Conservation (phyloP, 2,329 filamentous ascomycete genomes). For the Colletotrichum tropicale region DNA sequence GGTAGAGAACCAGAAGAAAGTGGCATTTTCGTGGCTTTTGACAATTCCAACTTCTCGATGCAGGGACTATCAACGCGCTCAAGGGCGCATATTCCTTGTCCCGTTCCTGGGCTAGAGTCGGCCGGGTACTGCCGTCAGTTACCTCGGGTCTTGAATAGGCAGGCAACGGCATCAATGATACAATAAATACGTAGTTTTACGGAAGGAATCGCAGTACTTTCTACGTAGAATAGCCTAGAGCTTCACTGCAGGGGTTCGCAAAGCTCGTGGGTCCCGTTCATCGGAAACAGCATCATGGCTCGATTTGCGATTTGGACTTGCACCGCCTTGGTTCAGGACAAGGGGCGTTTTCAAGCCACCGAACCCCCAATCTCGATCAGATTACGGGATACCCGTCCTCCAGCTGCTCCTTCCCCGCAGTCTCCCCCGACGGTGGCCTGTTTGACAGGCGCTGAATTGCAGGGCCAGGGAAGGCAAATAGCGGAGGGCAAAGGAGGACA, state of each 20-base stretch:
- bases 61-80: neutral
- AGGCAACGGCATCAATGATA: neutral
- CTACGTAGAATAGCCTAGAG: neutral
- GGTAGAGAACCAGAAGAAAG: neutral
- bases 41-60: neutral
- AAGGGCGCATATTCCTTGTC: neutral
- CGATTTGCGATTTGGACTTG: neutral
- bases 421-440: neutral
- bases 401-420: neutral
- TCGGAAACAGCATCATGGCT: neutral
- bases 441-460: neutral
- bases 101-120: neutral
- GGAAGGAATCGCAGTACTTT: neutral
- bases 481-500: neutral
- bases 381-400: neutral
- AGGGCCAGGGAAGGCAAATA: neutral
- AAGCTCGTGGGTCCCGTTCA: neutral
- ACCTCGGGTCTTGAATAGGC: neutral
- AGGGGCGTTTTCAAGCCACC: neutral
- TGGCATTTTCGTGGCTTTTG: neutral
- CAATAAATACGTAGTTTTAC: slow-evolving; percentile 2
- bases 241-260: slow-evolving; percentile 8
- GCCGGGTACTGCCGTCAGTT: neutral
- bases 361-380: neutral
- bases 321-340: neutral